Base-by-base conservation (phyloP, 768 basidiomycete species). In the Cubamyces sp. region DNA sequence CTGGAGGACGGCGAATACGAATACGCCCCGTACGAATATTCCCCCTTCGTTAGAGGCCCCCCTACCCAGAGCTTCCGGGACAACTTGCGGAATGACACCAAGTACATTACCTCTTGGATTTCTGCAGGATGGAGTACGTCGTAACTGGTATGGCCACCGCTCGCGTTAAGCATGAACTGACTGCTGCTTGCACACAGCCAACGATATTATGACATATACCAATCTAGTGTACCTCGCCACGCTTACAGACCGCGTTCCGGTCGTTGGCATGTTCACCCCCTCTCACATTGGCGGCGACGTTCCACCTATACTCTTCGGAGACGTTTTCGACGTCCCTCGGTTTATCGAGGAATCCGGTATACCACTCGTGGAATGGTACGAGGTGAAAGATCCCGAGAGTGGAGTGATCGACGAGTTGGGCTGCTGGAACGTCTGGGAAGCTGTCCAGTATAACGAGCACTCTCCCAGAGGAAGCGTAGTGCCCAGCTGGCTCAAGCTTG, bases 81-180 rank as follows among this genome's bases (percentile, higher is more conserved):
- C 65, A 90, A 90, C 65, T 74, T 91, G 39, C 81, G 79, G 16
- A 74, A 81, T 19, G 83, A 88, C 58, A 75, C 76, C 4, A 79
- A 86, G 64, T 91, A 90, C 64, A 83, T 91, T 61, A 86, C 88
- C 1, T 87, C 87, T 15, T 91, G 87, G 87, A 77, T 85, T 42
- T 84, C 85, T 40, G 87, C 88, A n/a, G 90, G 90, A 42, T 91
- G 89, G 89, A 90, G 75, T 76, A 28, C 54, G 75, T 26, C 23
- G 5, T 28, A 70, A 19, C 26, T n/a, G 40, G 34, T 54, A 21
- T 30, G 21, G 25, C 46, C 43, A 43, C 57, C 21, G 14, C 14
- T 19, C 14, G 18, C 30, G 39, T 43, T 34, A 9, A 16, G 8
- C 34, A 51, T 39, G 42, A 64, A 48, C 55, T 54, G 23, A 37